Percentiles rank a stretch among this genome's conserved stretches.
Conservation (phyloP, 2,329 filamentous ascomycete species). For the Aspergillus costaricaensis region DNA sequence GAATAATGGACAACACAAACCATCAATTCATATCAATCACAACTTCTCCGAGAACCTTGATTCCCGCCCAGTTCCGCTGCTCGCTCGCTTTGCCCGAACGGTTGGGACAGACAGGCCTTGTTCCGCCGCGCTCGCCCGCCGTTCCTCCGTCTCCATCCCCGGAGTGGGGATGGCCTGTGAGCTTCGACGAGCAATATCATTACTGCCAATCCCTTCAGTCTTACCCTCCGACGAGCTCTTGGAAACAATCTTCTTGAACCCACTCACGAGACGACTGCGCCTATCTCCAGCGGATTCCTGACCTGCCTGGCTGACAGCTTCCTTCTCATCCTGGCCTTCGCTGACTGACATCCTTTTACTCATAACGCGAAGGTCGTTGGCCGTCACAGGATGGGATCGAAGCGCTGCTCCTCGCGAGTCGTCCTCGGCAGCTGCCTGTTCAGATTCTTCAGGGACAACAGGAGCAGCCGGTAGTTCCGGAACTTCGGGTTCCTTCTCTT, state of each 20-base stretch:
- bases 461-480: constrained; percentile 2
- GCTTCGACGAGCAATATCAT: constrained; percentile 8
- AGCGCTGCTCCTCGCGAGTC: constrained; percentile 29
- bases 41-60: constrained; percentile 43
- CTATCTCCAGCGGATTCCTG: neutral
- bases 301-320: constrained; percentile 17
- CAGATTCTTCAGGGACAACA: neutral
- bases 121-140: constrained; percentile 33
- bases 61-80: constrained; percentile 32
- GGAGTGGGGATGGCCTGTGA: constrained; percentile 12
- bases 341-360: constrained; percentile 18
- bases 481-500: neutral
- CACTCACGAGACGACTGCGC: constrained; percentile 29
- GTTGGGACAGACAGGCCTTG: constrained; percentile 35
- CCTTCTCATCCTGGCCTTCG: constrained; percentile 21
- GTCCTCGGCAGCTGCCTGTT: constrained; percentile 4
- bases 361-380: constrained; percentile 24
- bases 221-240: constrained; percentile 23
- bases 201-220: constrained; percentile 18
- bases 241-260: constrained; percentile 31
- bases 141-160: constrained; percentile 25
- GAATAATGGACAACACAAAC: no score
- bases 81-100: constrained; percentile 25
- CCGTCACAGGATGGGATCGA: constrained; percentile 34
- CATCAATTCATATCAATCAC: constrained; percentile 20